Conservation (phyloP, 1,284 basidiomycete species). For the Pseudozyma hubeiensis region DNA sequence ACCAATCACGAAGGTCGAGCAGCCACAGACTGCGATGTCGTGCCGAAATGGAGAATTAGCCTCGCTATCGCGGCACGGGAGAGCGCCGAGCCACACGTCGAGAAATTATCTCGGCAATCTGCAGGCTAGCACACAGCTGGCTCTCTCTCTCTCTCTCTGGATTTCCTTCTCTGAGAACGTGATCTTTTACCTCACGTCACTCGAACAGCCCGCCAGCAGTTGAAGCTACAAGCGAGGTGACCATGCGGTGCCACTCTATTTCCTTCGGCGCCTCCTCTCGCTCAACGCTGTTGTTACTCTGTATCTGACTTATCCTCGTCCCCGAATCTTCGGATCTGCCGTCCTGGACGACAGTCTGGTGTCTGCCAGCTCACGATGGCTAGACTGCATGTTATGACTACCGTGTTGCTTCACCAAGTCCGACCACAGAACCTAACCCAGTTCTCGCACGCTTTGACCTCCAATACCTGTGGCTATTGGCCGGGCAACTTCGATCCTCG, state of each 20-base stretch:
- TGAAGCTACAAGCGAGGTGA: slow-evolving; percentile 7
- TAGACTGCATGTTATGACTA: too few species aligned
- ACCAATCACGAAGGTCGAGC: not conserved
- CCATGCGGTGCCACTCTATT: too few species aligned
- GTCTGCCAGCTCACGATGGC: too few species aligned
- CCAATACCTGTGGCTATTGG: too few species aligned
- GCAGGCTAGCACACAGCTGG: slow-evolving; percentile 4
- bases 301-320: too few species aligned
- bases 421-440: too few species aligned
- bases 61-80: not conserved
- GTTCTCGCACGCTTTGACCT: too few species aligned
- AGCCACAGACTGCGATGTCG: not conserved
- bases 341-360: too few species aligned
- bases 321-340: too few species aligned
- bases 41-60: not conserved
- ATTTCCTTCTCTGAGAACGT: not conserved
- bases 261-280: too few species aligned
- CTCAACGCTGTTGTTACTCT: too few species aligned
- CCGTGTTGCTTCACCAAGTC: too few species aligned
- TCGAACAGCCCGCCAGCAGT: not conserved
- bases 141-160: not conserved
- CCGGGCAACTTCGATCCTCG: slow-evolving; percentile 6
- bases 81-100: not conserved
- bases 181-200: not conserved
- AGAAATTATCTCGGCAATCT: slow-evolving; percentile 20